A percentile compares a stretch with the other conserved stretches of the same genome.
phyloP scores from a whole-genome alignment of 176 grass and related monocot genomes.

The Tillandsia fasciculata region DNA sequence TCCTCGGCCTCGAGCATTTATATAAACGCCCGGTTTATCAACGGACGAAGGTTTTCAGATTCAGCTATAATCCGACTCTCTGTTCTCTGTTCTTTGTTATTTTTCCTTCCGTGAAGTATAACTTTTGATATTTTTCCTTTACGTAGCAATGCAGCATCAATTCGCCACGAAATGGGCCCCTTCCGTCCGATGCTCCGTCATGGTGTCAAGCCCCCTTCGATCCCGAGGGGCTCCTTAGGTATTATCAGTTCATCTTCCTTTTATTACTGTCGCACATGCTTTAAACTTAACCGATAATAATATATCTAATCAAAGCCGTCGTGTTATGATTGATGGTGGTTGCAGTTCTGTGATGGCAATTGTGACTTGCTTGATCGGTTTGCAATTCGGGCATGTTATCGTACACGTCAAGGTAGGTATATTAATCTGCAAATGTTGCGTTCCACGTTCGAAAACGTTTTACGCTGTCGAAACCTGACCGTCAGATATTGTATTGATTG shows the following conservation, averaged over 20 bases:
- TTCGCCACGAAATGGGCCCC: constrained; percentile 51
- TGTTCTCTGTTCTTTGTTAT: not conserved
- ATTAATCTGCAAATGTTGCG: not conserved
- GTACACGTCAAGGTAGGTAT: constrained; percentile 52
- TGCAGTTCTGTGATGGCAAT: constrained; percentile 68
- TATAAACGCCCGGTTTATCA: constrained; percentile 56
- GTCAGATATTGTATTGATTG: constrained; percentile 2
- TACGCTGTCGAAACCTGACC: not conserved
- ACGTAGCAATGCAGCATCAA: constrained; percentile 62
- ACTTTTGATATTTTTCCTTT: not conserved
- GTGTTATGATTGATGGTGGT: not conserved
- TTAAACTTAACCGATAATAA: not conserved
- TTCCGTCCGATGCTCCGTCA: constrained; percentile 51
- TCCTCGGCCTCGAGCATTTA: constrained; percentile 64
- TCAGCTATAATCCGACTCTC: not conserved
- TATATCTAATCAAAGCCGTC: not conserved
- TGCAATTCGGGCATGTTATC: constrained; percentile 72
- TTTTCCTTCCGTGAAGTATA: constrained; percentile 3
- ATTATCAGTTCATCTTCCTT: not conserved
- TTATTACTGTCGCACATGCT: not conserved
- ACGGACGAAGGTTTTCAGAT: constrained; percentile 31
- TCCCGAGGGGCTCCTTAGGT: constrained; percentile 83
- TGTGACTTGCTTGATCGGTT: constrained; percentile 74
- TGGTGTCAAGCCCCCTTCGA: constrained; percentile 92
- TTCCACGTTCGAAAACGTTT: not conserved